phyloP scores from a whole-genome alignment of 2,329 filamentous ascomycete species.

The Microdochium trichocladiopsis region DNA sequence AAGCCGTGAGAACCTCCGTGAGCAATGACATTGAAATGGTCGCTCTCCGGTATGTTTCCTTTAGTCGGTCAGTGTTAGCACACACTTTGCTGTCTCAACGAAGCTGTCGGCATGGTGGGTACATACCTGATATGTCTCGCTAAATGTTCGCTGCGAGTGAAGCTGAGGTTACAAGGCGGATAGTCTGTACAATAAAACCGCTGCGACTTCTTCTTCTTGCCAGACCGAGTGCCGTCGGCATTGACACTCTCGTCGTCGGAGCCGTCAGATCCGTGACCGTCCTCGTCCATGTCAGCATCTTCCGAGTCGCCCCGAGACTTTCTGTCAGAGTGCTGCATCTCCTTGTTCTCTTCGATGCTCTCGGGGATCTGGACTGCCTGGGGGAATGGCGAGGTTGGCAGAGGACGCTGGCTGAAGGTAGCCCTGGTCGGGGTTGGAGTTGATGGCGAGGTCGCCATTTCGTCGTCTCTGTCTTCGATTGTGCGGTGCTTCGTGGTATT shows the following conservation, averaged over 20 bases:
- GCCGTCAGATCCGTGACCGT: slow-evolving; percentile 38
- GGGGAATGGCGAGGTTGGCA: slow-evolving; percentile 45
- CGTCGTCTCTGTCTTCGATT: slow-evolving; percentile 16
- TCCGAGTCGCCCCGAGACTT: slow-evolving; percentile 53
- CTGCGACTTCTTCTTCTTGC: slow-evolving; percentile 94
- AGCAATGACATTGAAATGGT: slow-evolving; percentile 94
- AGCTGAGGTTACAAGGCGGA: slow-evolving; percentile 88
- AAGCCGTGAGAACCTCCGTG: slow-evolving; percentile 82
- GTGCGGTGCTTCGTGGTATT: slow-evolving; percentile 30
- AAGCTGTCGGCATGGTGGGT: too few relatives aligned
- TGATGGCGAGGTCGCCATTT: slow-evolving; percentile 16
- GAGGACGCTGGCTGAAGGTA: slow-evolving; percentile 47
- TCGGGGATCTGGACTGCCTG: slow-evolving; percentile 40
- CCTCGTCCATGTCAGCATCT: slow-evolving; percentile 72
- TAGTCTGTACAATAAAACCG: slow-evolving; percentile 95
- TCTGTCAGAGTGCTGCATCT: slow-evolving; percentile 45
- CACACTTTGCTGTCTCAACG: too few relatives aligned
- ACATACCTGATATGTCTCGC: slow-evolving; percentile 84
- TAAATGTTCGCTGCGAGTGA: slow-evolving; percentile 91
- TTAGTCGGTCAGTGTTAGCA: slow-evolving; percentile 13
- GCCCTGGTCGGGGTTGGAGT: slow-evolving; percentile 57
- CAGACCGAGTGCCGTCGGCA: slow-evolving; percentile 60
- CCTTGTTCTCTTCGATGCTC: slow-evolving; percentile 32
- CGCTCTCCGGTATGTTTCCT: slow-evolving; percentile 97
- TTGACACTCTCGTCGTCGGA: slow-evolving; percentile 62